These are phyloP conservation scores for Arxiozyma bovina DNA, from an alignment of 1,139 yeast species.

Conservation along the genomic window DNA sequence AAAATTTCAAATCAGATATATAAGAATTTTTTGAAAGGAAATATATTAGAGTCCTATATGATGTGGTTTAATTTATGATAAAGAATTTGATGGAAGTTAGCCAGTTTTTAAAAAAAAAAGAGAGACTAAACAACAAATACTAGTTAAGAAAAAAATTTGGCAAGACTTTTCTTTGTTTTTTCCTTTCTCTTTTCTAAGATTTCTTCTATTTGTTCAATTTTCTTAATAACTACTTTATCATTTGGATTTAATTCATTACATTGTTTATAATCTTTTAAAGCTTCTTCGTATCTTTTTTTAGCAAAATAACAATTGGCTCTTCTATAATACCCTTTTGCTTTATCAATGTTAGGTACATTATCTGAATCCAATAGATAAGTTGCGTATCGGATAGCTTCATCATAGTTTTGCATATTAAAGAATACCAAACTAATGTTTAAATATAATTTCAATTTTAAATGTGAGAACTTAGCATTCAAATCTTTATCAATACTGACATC, in stretches of 20 bases:
- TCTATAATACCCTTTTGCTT: conserved; percentile 57
- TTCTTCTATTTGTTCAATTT: conserved; percentile 36
- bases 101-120: background rate
- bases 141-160: conserved; percentile 43
- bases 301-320: conserved; percentile 44
- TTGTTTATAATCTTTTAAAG: conserved; percentile 38
- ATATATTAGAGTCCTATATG: background rate
- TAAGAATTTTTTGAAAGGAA: too few species aligned
- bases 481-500: conserved; percentile 58
- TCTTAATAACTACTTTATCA: conserved; percentile 44
- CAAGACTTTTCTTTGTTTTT: conserved; percentile 44
- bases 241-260: conserved; percentile 42
- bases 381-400: conserved; percentile 44
- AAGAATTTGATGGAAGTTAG: background rate
- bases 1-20: too few species aligned
- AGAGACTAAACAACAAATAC: background rate
- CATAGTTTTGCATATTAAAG: conserved; percentile 40
- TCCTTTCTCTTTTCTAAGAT: conserved; percentile 38
- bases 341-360: conserved; percentile 35
- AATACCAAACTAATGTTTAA: conserved; percentile 50
- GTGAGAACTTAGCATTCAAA: conserved; percentile 41
- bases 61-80: too few species aligned
- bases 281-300: conserved; percentile 41
- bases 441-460: conserved; percentile 52
- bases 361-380: conserved; percentile 48